phyloP scores from a whole-genome alignment of 352 stramenopile species.

The Globisporangium cylindrosporum region DNA sequence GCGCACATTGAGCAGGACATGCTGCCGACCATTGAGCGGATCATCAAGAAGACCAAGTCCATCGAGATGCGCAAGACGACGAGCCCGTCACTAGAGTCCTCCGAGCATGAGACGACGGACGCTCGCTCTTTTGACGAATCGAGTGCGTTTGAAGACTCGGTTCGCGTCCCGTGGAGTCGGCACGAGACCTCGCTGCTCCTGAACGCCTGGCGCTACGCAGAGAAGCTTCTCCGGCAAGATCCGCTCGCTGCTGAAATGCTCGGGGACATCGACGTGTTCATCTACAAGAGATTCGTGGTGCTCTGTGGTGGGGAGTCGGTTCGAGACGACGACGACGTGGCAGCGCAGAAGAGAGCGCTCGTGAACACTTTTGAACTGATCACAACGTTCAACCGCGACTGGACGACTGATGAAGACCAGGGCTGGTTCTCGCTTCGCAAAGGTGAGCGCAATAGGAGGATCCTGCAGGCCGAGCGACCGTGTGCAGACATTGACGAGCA shows the following conservation, averaged over 20 bases:
- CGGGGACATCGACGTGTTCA: constrained; percentile 5
- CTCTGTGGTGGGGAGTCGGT: constrained; percentile 11
- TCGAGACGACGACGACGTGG: neutral
- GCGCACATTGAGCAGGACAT: constrained; percentile 12
- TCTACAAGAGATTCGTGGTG: constrained; percentile 8
- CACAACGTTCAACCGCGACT: constrained; percentile 3
- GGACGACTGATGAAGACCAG: neutral
- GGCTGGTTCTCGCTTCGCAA: constrained; percentile 15
- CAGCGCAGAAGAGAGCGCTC: constrained; percentile 6
- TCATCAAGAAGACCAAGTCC: constrained; percentile 8
- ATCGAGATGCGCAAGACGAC: constrained; percentile 1
- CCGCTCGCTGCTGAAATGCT: neutral
- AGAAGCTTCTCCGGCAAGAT: constrained; percentile 12
- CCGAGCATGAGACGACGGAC: neutral
- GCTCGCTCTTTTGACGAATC: neutral
- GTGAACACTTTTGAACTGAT: constrained; percentile 14
- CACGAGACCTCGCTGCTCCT: constrained; percentile 12
- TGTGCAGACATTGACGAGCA: constrained; percentile 13
- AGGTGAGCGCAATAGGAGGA: constrained; percentile 9
- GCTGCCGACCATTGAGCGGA: constrained; percentile 6
- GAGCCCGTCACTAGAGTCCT: neutral
- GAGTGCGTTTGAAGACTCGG: neutral
- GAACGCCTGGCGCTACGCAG: constrained; percentile 6
- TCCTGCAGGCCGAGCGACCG: neutral
- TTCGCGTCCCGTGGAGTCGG: constrained; percentile 1